Evolutionary conservation across 176 grass and related monocot genomes (phyloP).

Genomic region (Cocos nucifera): DNA sequence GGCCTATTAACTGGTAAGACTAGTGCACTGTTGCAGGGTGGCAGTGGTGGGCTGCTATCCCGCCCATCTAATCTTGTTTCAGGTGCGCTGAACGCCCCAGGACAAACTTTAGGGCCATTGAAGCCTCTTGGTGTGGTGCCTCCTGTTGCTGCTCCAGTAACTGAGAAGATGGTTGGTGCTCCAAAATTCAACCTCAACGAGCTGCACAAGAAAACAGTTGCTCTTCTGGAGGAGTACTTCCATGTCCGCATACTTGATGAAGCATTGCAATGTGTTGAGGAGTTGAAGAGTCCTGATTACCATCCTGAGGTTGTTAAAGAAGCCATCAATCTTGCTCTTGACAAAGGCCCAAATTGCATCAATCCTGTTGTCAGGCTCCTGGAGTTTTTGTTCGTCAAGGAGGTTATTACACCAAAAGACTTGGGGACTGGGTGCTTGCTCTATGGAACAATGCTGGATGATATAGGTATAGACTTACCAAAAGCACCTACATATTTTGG

Average conservation of each 20-base stretch:
- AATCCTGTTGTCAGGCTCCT: conserved; percentile 59
- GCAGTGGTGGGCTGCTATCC: conserved; percentile 26
- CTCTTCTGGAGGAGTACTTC: conserved; percentile 95
- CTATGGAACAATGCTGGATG: conserved; percentile 65
- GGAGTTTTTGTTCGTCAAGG: conserved; percentile 55
- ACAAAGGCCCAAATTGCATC: conserved; percentile 57
- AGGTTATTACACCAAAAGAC: conserved; percentile 48
- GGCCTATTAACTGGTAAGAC: conserved; percentile 61
- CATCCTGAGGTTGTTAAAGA: conserved; percentile 88
- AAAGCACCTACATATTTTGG: conserved; percentile 78
- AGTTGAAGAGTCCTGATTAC: conserved; percentile 60
- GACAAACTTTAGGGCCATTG: conserved; percentile 31
- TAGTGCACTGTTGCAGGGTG: conserved; percentile 46
- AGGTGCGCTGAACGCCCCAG: conserved; percentile 10
- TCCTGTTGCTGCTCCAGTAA: conserved; percentile 16
- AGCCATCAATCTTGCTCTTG: conserved; percentile 78
- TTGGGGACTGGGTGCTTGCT: conserved; percentile 63
- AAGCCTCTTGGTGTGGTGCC: conserved; percentile 30
- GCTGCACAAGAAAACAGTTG: conserved; percentile 68
- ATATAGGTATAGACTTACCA: conserved; percentile 88
- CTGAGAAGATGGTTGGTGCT: conserved; percentile 26
- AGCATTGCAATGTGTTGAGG: conserved; percentile 92
- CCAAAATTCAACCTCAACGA: conserved; percentile 29
- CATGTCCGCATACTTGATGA: conserved; percentile 66
- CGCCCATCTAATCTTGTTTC: conserved; percentile 27